These are phyloP conservation scores for Allium sativum DNA, from an alignment of 106 monocot species.

Conservation along the genomic window DNA sequence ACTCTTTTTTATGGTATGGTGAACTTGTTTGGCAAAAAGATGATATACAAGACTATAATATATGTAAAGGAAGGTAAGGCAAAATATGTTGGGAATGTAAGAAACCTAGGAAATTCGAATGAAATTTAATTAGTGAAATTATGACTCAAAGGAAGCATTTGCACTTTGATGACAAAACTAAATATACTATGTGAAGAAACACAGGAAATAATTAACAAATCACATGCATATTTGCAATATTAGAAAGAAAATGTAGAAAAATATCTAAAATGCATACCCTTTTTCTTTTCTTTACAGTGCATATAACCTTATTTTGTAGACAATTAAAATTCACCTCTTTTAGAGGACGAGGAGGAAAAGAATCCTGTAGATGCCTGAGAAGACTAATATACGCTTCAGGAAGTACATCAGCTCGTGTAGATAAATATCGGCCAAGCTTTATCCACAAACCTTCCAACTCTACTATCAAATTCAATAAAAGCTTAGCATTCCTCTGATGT, in stretches of 20 bases:
- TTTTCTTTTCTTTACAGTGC: no score
- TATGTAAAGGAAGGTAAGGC: not conserved
- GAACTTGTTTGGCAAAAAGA: constrained; percentile 41
- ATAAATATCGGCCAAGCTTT: constrained; percentile 91
- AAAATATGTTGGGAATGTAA: not conserved
- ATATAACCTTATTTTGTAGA: no score
- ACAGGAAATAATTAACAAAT: no score
- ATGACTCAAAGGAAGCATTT: not conserved
- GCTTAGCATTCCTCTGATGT: constrained; percentile 76
- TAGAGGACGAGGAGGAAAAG: constrained; percentile 86
- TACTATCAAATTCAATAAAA: constrained; percentile 77
- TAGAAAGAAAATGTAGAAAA: no score
- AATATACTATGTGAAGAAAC: no score
- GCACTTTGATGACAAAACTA: not conserved
- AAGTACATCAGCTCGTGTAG: constrained; percentile 92
- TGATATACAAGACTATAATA: not conserved
- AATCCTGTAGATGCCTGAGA: constrained; percentile 88
- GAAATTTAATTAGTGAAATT: not conserved
- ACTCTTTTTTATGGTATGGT: constrained; percentile 58
- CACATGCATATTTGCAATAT: no score
- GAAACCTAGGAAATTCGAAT: not conserved
- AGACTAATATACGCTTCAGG: constrained; percentile 72
- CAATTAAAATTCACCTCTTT: constrained; percentile 42
- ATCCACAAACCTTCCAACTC: constrained; percentile 97
- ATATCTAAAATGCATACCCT: no score